Base-by-base conservation (phyloP, 148 eudicot genomes). In the Cornus kousa region DNA sequence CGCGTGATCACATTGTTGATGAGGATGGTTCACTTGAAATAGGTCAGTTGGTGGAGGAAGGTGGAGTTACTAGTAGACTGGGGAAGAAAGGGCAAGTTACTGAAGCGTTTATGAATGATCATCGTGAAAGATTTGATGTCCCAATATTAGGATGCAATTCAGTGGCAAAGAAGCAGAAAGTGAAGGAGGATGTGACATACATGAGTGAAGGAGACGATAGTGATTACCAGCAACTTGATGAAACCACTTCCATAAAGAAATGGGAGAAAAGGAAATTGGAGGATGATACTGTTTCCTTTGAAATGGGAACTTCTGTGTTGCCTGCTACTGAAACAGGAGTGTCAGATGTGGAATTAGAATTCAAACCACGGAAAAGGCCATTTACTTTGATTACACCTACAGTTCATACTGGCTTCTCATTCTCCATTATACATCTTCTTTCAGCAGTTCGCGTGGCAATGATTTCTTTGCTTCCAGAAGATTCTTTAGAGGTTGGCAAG, bases 361-460 rank as follows among this genome's bases (percentile, higher is more conserved):
- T 55, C 53, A 90, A 87, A 73, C 89, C 86, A 50, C 91, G 74
- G 82, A 91, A 89, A 80, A 90, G 89, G 77, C 75, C 93, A 0
- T 88, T 77, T 77, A 82, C 78, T 73, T 70, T 83, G 76, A 93
- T 91, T 62, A 88, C 89, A 5, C 97, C 94, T 67, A 83, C 93
- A 37, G 74, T 88, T 70, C 94, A 89, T 75, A 87, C 87, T 70
- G 97, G 84, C 79, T 93, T 93, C 73, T 88, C 94, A 43, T 91
- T 93, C 84, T 91, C 97, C 67, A 80, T 93, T 71, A 83, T 88
- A 66, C 93, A 91, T 79, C 91, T 93, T 80, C 91, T 93, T 77
- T 88, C 97, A 62, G 93, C 94, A 71, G 93, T 91, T 59, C 94
- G 97, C 24, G 71, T 89, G 84, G 90, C 97, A 46, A 82, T 93